phyloP scores from a whole-genome alignment of 257 asterid genomes.

The Solanum sparsipilum region DNA sequence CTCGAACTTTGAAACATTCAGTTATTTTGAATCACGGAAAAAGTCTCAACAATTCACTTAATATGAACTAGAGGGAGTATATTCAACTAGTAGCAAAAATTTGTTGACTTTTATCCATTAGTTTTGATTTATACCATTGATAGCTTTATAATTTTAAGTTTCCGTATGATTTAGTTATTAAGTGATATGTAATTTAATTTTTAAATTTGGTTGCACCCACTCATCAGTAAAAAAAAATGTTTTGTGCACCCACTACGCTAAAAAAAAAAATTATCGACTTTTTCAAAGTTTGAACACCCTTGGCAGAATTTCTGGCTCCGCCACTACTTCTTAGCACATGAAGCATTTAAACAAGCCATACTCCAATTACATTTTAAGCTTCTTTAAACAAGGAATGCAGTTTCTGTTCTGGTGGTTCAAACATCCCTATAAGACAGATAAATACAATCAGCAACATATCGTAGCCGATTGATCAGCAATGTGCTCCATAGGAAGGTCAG shows the following conservation, averaged over 20 bases:
- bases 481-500: neutral
- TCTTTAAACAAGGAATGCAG: neutral
- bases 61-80: neutral
- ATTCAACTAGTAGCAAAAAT: neutral
- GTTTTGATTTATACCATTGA: neutral
- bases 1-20: neutral
- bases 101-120: neutral
- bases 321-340: neutral
- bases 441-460: neutral
- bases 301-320: neutral
- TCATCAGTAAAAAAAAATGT: neutral
- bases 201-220: neutral
- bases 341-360: neutral
- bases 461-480: neutral
- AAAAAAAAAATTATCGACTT: too few species aligned
- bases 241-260: neutral
- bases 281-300: neutral
- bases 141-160: neutral
- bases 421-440: neutral
- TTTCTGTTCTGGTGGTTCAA: neutral
- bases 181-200: neutral
- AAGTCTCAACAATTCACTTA: neutral
- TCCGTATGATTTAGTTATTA: neutral
- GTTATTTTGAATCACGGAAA: neutral
- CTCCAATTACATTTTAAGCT: neutral